Percentiles rank a stretch among this genome's conserved stretches.
Evolutionary conservation across 2,329 filamentous ascomycete species (phyloP).

Genomic region (Aureobasidium sp.): DNA sequence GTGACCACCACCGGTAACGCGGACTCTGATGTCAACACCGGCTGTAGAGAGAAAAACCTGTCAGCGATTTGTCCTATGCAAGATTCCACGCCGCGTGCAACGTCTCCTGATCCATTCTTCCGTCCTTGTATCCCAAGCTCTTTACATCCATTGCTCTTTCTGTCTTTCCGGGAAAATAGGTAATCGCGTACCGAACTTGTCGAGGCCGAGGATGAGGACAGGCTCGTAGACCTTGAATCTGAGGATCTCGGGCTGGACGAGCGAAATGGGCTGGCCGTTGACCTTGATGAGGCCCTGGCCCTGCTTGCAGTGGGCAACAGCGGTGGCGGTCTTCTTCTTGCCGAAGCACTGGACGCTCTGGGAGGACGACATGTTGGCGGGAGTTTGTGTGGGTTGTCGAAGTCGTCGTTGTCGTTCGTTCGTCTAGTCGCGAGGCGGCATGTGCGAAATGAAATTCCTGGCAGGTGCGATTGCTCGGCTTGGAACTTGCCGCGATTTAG

Average conservation of each 20-base stretch:
- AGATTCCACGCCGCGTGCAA: background rate
- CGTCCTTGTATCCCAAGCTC: background rate
- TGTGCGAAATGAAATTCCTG: background rate
- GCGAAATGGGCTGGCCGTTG: constrained; percentile 91
- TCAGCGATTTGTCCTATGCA: constrained; percentile 8
- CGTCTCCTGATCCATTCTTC: background rate
- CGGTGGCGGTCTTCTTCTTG: constrained; percentile 64
- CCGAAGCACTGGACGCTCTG: constrained; percentile 82
- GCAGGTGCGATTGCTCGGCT: constrained; percentile 12
- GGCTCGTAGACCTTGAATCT: constrained; percentile 99
- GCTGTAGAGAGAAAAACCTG: constrained; percentile 33
- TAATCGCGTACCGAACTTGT: constrained; percentile 69
- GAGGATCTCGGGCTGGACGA: constrained; percentile 93
- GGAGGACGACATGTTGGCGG: constrained; percentile 57
- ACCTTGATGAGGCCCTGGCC: constrained; percentile 94
- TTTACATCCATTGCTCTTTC: constrained; percentile 8
- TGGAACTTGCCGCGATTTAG: constrained; percentile 20
- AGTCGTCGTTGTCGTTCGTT: constrained; percentile 15
- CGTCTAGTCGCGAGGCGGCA: background rate
- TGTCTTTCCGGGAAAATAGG: background rate
- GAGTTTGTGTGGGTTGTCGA: constrained; percentile 5
- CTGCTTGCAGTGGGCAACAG: constrained; percentile 90
- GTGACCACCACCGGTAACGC: constrained; percentile 95
- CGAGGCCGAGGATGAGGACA: constrained; percentile 89
- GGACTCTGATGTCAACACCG: constrained; percentile 93